Evolutionary conservation across 2,329 filamentous ascomycete genomes (phyloP).

Genomic region (Neopestalotiopsis clavispora): DNA sequence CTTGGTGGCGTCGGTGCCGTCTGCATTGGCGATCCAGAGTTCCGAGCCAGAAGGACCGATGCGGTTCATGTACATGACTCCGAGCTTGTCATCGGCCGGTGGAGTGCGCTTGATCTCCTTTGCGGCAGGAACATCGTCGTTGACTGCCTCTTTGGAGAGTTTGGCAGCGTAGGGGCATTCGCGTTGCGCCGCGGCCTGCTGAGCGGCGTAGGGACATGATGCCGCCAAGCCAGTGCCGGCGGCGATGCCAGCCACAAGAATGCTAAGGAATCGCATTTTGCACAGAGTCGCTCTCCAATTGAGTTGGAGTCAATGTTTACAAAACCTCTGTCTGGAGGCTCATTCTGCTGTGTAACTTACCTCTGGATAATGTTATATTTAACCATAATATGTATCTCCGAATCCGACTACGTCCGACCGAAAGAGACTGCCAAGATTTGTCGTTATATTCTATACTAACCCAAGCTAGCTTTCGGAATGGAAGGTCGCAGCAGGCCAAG

Average conservation of each 20-base stretch:
- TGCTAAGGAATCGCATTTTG: constrained; percentile 1
- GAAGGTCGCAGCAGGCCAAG: background rate
- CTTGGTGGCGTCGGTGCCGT: constrained; percentile 42
- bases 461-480: background rate
- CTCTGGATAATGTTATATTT: background rate
- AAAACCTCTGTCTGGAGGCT: background rate
- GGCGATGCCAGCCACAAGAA: background rate
- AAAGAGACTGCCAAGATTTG: background rate
- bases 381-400: background rate
- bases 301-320: background rate
- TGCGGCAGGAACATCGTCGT: background rate
- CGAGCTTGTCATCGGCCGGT: background rate
- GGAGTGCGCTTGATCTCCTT: background rate
- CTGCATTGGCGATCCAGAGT: constrained; percentile 38
- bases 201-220: background rate
- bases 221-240: background rate
- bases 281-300: background rate
- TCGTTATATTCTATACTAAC: background rate
- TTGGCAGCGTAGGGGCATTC: constrained; percentile 3
- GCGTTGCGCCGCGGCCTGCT: background rate
- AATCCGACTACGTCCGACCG: background rate
- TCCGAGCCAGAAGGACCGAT: constrained; percentile 25
- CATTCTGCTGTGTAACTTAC: background rate
- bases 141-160: background rate
- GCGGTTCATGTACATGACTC: constrained; percentile 26